Evolutionary conservation across 768 basidiomycete species (phyloP).

Genomic region (Xerocomus potaroensis): DNA sequence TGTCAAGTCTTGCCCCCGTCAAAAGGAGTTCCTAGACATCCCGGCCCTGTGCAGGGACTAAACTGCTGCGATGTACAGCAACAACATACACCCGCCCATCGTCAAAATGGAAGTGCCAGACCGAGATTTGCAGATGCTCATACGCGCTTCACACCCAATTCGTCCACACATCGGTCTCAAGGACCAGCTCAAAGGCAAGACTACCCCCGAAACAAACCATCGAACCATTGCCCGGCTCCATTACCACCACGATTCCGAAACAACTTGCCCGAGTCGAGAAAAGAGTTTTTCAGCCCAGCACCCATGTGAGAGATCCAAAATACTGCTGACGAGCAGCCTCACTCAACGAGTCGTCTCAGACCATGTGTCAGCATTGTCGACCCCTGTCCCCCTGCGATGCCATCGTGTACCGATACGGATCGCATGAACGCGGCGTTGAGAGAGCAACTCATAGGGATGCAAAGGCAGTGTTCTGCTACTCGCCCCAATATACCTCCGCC

Average conservation of each 20-base stretch:
- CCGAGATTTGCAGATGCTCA: conserved; percentile 5
- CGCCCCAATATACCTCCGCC: background rate
- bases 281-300: background rate
- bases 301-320: conserved; percentile 3
- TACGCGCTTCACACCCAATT: background rate
- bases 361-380: background rate
- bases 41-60: background rate
- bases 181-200: background rate
- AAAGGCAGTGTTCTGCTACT: background rate
- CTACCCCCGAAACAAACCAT: background rate
- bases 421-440: conserved; percentile 4
- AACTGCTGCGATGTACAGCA: background rate
- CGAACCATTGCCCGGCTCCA: background rate
- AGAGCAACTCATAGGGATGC: background rate
- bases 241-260: conserved; percentile 7
- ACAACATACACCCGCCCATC: background rate
- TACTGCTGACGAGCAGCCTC: background rate
- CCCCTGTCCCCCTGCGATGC: background rate
- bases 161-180: background rate
- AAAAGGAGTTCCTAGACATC: background rate
- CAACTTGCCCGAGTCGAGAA: background rate
- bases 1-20: background rate
- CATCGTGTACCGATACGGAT: background rate
- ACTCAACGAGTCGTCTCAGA: conserved; percentile 6
- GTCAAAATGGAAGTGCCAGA: background rate